Evolutionary conservation across 176 grass and related monocot genomes (phyloP), one percentile per base, ranked within the genome.

Genomic region (Triticum dicoccoides): DNA sequence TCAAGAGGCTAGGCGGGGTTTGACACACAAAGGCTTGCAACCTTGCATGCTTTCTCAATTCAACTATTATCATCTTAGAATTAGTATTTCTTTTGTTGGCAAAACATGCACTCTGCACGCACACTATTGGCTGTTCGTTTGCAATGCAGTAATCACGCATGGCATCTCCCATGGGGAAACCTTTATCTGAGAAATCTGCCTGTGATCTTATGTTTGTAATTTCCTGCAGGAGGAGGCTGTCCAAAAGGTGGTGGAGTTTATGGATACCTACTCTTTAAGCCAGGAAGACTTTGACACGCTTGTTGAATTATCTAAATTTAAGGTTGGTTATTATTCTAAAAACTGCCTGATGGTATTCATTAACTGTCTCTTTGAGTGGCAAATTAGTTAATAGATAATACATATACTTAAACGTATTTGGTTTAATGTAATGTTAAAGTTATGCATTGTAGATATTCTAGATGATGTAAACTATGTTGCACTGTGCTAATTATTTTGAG

Each of bases 181-280:
- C 35, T 80, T 84, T 45, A 79, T 38, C 4, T 80, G 27, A 80
- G 25, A 23, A 80, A 69, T 61, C 21, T 84, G 6, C 35, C 75
- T 29, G 27, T 39, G 56, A 80, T 64, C 83, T 88, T 85, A 65
- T 73, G 77, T 82, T 85, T 87, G 18, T 71, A 69, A 81, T 76
- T 82, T 21, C 13, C 56, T 25, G 27, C 86, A 98, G 96, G 97
- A 97, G 79, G 90, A 86, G 87, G 97, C 94, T 81, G 94, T 99
- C 82, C 78, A 87, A 69, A 93, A 90, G 29, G 97, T 99, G 20
- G 94, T 99, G 64, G 89, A 99, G 73, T 93, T 99, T 82, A 97
- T 99, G 97, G 97, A 97, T 58, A 87, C 90, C 25, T 99, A 99
- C 84, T 99, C 94, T 79, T 91, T 99, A 89, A 99, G 82, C 81